phyloP scores from a whole-genome alignment of 2,329 filamentous ascomycete species.

The Fusarium cicatricum region DNA sequence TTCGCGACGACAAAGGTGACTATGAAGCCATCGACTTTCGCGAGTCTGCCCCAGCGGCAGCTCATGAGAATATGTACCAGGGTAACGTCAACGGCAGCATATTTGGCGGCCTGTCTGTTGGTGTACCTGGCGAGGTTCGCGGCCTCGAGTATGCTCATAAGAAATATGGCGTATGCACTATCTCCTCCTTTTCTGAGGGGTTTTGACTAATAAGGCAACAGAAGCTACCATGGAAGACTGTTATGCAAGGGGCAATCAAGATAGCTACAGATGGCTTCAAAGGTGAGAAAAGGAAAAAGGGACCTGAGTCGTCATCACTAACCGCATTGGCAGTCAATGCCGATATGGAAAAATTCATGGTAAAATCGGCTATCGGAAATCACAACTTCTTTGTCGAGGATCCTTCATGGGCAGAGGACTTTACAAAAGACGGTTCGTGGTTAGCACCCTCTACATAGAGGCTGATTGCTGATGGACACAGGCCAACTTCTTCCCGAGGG shows the following conservation, averaged over 20 bases:
- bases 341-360: conserved; percentile 81
- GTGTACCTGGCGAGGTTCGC: conserved; percentile 76
- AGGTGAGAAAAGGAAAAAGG: conserved; percentile 41
- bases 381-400: conserved; percentile 76
- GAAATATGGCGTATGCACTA: conserved; percentile 67
- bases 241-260: conserved; percentile 77
- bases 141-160: conserved; percentile 82
- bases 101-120: conserved; percentile 75
- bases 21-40: conserved; percentile 92
- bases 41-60: conserved; percentile 84
- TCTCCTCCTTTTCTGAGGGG: background rate
- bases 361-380: conserved; percentile 49
- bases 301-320: conserved; percentile 4
- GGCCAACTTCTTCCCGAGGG: conserved; percentile 74
- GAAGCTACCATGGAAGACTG: conserved; percentile 71
- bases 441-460: no score
- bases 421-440: conserved; percentile 75
- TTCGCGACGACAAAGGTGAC: conserved; percentile 74
- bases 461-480: conserved; percentile 28
- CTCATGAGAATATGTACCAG: conserved; percentile 85
- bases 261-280: conserved; percentile 78
- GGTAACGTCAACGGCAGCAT: conserved; percentile 73
- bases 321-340: conserved; percentile 61
- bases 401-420: conserved; percentile 84
- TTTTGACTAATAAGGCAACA: conserved; percentile 32